Base-by-base conservation (phyloP, 495 filamentous ascomycete species). In the Haplographium delicatum region DNA sequence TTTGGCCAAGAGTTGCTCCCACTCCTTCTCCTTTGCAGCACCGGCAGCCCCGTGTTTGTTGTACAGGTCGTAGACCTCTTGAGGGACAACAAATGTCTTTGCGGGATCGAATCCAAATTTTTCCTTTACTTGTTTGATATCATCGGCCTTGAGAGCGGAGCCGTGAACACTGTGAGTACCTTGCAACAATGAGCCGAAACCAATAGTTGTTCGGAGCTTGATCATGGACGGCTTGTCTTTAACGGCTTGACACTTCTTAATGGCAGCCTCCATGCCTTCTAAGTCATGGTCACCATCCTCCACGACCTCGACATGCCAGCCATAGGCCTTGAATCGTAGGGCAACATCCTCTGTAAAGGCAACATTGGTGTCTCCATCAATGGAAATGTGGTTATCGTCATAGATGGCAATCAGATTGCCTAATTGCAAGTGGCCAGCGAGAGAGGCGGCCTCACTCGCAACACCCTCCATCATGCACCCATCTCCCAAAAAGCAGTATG, bases 391-490 rank as follows among this genome's bases (percentile, higher is more conserved):
- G 78, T 99, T 99, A 76, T 99, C 93, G 65, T 99, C 93, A 68
- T 93, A 99, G 70, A 99, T 78, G 66, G 79, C 80, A 66, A 99
- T 97, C 54, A 99, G 74, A 80, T 97, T 99, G 54, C 93, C 94
- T 30, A 99, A 78, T 76, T 97, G 89, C 70, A 97, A 75, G 72
- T 99, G 93, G 67, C 93, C 93, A 58, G 93, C 93, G 62, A 84
- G 79, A 41, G 89, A 95, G 57, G 82, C 89, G 54, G 93, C 94
- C 74, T 99, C 93, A 65, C 79, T 78, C 54, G 94, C 86, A 78
- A 99, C 81, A 76, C 93, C 93, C 76, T 99, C 93, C 91, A 94
- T 94, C 69, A 91, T 82, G 71, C 93, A 99, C 44, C 93, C 93
- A 80, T 99, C 93, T 68, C 93, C 93, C 68, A 99, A 88, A 81